Percentiles rank a stretch among this genome's conserved stretches.
These are phyloP conservation scores for Dalechampia spathulata DNA, from an alignment of 441 rosid species.

Conservation along the genomic window DNA sequence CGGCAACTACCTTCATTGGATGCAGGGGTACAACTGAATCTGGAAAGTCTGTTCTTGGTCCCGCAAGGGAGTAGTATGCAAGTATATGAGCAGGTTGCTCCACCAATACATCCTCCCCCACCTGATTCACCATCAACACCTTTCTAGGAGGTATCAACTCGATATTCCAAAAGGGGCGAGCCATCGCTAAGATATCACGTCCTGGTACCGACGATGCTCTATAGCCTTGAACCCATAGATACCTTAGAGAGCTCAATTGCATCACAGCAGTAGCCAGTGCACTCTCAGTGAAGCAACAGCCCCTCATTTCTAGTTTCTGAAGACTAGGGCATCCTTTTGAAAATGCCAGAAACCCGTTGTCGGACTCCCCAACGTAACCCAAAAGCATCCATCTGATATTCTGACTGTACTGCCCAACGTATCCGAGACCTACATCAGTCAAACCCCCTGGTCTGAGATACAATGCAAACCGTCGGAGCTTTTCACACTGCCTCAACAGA, in stretches of 20 bases:
- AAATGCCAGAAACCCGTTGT: conserved; percentile 64
- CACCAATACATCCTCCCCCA: conserved; percentile 24
- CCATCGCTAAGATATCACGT: conserved; percentile 60
- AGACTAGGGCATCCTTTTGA: conserved; percentile 78
- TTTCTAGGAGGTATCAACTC: conserved; percentile 71
- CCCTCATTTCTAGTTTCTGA: conserved; percentile 87
- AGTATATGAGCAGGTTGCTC: conserved; percentile 84
- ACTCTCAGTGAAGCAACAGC: conserved; percentile 71
- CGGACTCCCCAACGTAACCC: conserved; percentile 79
- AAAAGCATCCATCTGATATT: conserved; percentile 94
- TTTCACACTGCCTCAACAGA: conserved; percentile 68
- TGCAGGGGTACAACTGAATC: conserved; percentile 48
- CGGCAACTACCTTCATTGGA: conserved; percentile 8
- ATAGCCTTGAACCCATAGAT: conserved; percentile 94
- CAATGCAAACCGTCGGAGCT: conserved; percentile 72
- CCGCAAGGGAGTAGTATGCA: conserved; percentile 89
- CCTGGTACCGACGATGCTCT: conserved; percentile 34
- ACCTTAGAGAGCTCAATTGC: conserved; percentile 66
- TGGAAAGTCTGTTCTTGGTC: conserved; percentile 81
- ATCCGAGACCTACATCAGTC: conserved; percentile 70
- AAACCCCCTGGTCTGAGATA: conserved; percentile 76
- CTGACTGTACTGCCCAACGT: conserved; percentile 60
- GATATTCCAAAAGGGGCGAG: conserved; percentile 89
- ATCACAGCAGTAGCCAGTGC: conserved; percentile 61
- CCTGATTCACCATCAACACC: conserved; percentile 19